Evolutionary conservation across 2,329 filamentous ascomycete species (phyloP).

Genomic region (Cercospora zeae-maydis): DNA sequence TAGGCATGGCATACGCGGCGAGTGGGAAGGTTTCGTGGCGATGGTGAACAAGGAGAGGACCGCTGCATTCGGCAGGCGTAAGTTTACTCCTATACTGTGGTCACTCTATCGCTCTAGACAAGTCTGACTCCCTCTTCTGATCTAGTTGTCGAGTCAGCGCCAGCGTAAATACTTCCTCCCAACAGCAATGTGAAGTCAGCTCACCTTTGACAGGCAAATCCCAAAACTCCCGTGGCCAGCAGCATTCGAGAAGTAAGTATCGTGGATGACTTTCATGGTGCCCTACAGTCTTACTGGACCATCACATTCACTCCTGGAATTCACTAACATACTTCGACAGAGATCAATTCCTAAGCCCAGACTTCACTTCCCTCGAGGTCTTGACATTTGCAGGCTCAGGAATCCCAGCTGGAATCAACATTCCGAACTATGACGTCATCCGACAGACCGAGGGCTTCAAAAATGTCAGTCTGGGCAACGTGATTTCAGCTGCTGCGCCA

Average conservation of each 20-base stretch:
- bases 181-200: neutral
- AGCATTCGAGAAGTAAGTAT: conserved; percentile 72
- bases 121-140: neutral
- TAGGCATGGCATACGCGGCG: conserved; percentile 49
- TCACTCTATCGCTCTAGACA: neutral
- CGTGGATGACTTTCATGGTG: neutral
- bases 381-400: conserved; percentile 70
- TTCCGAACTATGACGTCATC: conserved; percentile 69
- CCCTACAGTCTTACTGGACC: neutral
- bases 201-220: conserved; percentile 56
- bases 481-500: conserved; percentile 83
- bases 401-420: conserved; percentile 51
- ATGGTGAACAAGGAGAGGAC: conserved; percentile 89
- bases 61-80: conserved; percentile 68
- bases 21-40: conserved; percentile 51
- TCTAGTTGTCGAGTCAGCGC: conserved; percentile 70
- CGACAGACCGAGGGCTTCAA: conserved; percentile 84
- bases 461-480: conserved; percentile 90
- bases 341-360: conserved; percentile 89
- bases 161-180: conserved; percentile 41
- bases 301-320: neutral
- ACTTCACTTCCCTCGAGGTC: conserved; percentile 93
- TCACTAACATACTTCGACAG: neutral
- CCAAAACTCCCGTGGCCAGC: conserved; percentile 82
- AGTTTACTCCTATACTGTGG: neutral